These are phyloP conservation scores for Boletus subparvulus DNA, from an alignment of 768 basidiomycete genomes.

Conservation along the genomic window DNA sequence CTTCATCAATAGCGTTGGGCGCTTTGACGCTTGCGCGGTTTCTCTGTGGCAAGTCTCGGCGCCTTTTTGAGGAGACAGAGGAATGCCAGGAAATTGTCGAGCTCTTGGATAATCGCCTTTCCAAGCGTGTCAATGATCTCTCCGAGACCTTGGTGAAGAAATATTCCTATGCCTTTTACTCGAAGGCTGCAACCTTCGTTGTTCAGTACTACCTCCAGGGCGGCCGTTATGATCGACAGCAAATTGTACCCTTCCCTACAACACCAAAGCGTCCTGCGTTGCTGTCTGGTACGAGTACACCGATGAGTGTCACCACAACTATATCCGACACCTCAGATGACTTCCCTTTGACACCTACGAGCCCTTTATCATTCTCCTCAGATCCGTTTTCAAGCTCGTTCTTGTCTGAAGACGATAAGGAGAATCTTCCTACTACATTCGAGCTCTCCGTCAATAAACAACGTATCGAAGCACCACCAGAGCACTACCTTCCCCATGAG, in stretches of 20 bases:
- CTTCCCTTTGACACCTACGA: conserved; percentile 80
- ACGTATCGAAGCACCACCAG: conserved; percentile 63
- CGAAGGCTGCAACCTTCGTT: conserved; percentile 90
- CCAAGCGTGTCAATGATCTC: conserved; percentile 86
- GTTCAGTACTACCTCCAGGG: conserved; percentile 94
- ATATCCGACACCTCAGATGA: conserved; percentile 79
- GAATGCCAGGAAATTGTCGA: conserved; percentile 83
- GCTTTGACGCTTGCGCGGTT: conserved; percentile 86
- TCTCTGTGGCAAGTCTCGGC: conserved; percentile 78
- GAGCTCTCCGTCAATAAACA: conserved; percentile 74
- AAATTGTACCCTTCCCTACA: conserved; percentile 53
- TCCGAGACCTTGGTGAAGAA: conserved; percentile 98
- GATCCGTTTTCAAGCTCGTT: conserved; percentile 57
- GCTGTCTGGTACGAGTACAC: conserved; percentile 62
- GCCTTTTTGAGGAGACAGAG: conserved; percentile 80
- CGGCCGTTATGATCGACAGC: conserved; percentile 62
- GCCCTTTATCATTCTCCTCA: conserved; percentile 49
- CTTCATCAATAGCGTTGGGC: conserved; percentile 88
- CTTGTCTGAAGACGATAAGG: conserved; percentile 72
- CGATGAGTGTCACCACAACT: conserved; percentile 71
- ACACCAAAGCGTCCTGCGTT: conserved; percentile 47
- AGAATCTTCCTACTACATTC: conserved; percentile 70
- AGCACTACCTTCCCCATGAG: conserved; percentile 79
- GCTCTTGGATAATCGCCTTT: conserved; percentile 80
- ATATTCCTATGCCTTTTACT: conserved; percentile 96